Conservation (phyloP, 352 stramenopile species). For the Phytophthora nicotianae region DNA sequence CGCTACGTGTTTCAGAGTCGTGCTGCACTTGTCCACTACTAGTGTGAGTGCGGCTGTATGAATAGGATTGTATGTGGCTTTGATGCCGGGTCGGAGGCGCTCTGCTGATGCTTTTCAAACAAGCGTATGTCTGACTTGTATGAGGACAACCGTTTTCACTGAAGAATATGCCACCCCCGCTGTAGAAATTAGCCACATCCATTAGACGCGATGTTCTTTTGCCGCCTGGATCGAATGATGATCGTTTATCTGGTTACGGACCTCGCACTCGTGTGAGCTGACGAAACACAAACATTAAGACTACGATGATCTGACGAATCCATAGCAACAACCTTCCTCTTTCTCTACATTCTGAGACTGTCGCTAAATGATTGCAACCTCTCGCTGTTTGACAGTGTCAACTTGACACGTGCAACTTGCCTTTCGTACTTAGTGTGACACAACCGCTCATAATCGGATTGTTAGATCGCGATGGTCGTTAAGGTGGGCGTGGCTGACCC, state of each 20-base stretch:
- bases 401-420: conserved; percentile 21
- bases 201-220: not conserved
- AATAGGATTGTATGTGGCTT: conserved; percentile 4
- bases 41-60: not conserved
- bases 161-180: conserved; percentile 43
- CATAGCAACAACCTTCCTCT: conserved; percentile 4
- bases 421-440: conserved; percentile 39
- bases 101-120: conserved; percentile 75
- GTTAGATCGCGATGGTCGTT: conserved; percentile 30
- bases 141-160: conserved; percentile 67
- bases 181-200: not conserved
- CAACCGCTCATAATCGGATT: conserved; percentile 6
- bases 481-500: conserved; percentile 54
- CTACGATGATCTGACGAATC: conserved; percentile 88
- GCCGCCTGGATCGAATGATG: conserved; percentile 62
- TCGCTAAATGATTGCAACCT: not conserved
- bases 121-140: conserved; percentile 89
- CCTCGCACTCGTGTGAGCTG: conserved; percentile 59
- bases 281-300: conserved; percentile 78
- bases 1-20: conserved; percentile 4
- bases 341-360: not conserved
- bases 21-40: not conserved
- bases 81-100: not conserved
- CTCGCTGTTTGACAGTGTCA: conserved; percentile 12
- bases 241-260: conserved; percentile 62